Percentiles rank a stretch among this genome's conserved stretches.
Conservation (phyloP, 331 rosid genomes). For the Acacia pycnantha region DNA sequence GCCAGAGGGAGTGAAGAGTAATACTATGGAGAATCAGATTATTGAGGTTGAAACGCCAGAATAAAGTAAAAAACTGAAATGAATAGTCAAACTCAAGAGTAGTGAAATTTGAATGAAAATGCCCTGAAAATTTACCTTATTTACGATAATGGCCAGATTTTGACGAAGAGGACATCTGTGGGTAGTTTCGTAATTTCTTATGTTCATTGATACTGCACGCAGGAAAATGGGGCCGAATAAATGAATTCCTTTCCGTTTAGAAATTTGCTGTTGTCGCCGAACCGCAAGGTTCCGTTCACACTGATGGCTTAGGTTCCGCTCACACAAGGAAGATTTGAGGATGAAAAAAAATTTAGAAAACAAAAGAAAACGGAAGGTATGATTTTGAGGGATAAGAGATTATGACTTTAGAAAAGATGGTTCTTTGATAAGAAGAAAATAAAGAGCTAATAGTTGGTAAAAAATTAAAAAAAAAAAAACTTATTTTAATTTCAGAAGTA, state of each 20-base stretch:
- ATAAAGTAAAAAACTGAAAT: not conserved
- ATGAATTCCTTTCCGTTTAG: slow-evolving; percentile 10
- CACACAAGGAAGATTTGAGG: too few species aligned
- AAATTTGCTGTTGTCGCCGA: not conserved
- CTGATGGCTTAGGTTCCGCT: not conserved
- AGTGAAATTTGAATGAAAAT: not conserved
- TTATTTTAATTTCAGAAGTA: too few species aligned
- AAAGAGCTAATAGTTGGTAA: too few species aligned
- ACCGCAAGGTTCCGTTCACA: not conserved
- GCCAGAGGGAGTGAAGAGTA: not conserved
- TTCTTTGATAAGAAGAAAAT: too few species aligned
- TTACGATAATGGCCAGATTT: not conserved
- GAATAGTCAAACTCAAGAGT: not conserved
- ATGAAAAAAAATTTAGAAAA: too few species aligned
- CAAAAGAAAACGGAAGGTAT: too few species aligned
- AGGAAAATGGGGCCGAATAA: not conserved
- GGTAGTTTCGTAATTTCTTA: not conserved
- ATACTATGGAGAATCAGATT: not conserved
- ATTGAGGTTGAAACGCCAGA: not conserved
- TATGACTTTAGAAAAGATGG: too few species aligned
- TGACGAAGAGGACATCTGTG: not conserved
- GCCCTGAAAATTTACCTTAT: not conserved
- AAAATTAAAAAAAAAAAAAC: too few species aligned
- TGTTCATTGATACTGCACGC: too few species aligned
- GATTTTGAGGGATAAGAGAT: too few species aligned